These are phyloP conservation scores for Cercophora scortea DNA, from an alignment of 495 filamentous ascomycete genomes.

Conservation along the genomic window DNA sequence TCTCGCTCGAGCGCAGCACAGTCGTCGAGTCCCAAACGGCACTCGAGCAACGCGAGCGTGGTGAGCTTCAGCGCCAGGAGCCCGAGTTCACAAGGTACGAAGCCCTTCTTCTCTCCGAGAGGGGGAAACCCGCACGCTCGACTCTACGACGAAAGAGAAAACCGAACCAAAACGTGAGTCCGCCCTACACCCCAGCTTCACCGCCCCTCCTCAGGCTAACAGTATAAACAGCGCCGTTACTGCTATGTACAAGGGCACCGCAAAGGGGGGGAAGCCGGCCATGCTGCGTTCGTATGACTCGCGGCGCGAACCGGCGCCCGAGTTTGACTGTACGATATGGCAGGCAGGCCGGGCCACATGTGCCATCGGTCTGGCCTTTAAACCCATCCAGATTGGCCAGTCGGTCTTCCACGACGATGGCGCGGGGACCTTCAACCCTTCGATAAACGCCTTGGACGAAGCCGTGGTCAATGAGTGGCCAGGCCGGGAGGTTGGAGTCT, in stretches of 20 bases:
- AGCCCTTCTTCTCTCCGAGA: slow-evolving; percentile 39
- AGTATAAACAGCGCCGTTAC: slow-evolving; percentile 62
- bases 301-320: slow-evolving; percentile 77
- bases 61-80: slow-evolving; percentile 51
- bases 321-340: slow-evolving; percentile 91
- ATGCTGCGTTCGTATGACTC: slow-evolving; percentile 92
- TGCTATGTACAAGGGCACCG: slow-evolving; percentile 79
- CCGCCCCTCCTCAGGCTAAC: not conserved
- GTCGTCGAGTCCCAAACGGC: slow-evolving; percentile 27
- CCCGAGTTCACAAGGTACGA: slow-evolving; percentile 26
- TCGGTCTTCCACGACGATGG: slow-evolving; percentile 93
- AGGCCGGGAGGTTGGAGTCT: slow-evolving; percentile 78
- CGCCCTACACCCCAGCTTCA: not conserved
- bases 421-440: slow-evolving; percentile 82
- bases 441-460: slow-evolving; percentile 79
- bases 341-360: slow-evolving; percentile 92
- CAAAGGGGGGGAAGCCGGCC: slow-evolving; percentile 53
- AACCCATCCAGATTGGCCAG: slow-evolving; percentile 89
- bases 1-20: slow-evolving; percentile 30
- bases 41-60: slow-evolving; percentile 54
- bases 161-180: slow-evolving; percentile 87
- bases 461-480: slow-evolving; percentile 91
- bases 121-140: slow-evolving; percentile 53
- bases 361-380: slow-evolving; percentile 88
- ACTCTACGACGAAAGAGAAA: slow-evolving; percentile 74